phyloP scores from a whole-genome alignment of 2,329 filamentous ascomycete species.

The Nakataea oryzae region DNA sequence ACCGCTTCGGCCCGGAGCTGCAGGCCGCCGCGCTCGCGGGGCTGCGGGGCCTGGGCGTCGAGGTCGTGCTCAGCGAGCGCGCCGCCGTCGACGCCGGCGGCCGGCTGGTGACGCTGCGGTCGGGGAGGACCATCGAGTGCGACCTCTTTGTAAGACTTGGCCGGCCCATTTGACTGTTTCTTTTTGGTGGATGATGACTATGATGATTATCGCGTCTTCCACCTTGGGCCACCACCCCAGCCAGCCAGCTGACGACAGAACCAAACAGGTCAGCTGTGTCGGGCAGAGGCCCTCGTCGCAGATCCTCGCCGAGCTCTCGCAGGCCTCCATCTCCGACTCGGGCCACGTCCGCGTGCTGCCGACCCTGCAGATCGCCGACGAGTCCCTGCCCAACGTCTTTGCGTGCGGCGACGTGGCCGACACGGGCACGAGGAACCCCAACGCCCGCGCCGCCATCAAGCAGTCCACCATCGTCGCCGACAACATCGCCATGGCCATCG shows the following conservation, averaged over 20 bases:
- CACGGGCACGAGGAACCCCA: slow-evolving; percentile 35
- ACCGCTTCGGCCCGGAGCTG: slow-evolving; percentile 34
- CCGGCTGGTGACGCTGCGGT: slow-evolving; percentile 30
- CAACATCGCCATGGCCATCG: slow-evolving; percentile 40
- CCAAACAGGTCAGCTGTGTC: slow-evolving; percentile 43
- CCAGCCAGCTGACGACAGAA: not conserved
- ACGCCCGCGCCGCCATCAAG: slow-evolving; percentile 40
- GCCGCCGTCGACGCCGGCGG: slow-evolving; percentile 26
- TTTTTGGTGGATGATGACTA: too few species aligned
- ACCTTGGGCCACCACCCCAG: too few species aligned
- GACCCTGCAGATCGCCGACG: slow-evolving; percentile 45
- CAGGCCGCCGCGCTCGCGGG: slow-evolving; percentile 27
- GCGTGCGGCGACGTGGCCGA: slow-evolving; percentile 55
- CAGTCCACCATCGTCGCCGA: slow-evolving; percentile 42
- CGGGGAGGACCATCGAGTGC: slow-evolving; percentile 31
- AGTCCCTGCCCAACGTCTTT: slow-evolving; percentile 40
- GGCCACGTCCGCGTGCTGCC: slow-evolving; percentile 42
- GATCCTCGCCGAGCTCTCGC: slow-evolving; percentile 32
- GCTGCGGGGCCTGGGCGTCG: slow-evolving; percentile 34
- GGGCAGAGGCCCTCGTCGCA: slow-evolving; percentile 48
- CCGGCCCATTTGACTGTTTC: not conserved
- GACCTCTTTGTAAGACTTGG: slow-evolving; percentile 36
- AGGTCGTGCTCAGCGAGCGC: slow-evolving; percentile 40
- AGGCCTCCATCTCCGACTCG: slow-evolving; percentile 29
- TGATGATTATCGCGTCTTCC: too few species aligned